phyloP scores from a whole-genome alignment of 1,284 basidiomycete species.

The Porogramme epimiltina region DNA sequence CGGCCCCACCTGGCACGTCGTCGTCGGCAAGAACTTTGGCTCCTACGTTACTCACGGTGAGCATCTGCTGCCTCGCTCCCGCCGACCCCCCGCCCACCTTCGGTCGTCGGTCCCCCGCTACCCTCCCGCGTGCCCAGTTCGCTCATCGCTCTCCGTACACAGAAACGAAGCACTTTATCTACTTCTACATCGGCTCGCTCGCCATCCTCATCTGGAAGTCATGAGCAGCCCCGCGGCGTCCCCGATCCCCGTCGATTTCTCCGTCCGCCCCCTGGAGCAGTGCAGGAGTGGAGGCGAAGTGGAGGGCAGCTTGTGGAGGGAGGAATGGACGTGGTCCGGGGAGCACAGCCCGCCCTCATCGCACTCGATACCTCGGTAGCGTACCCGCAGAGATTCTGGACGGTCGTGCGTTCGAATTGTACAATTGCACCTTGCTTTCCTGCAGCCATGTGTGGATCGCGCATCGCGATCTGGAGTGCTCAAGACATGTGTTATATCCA shows the following conservation, averaged over 20 bases:
- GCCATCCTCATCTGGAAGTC: slow-evolving; percentile 96
- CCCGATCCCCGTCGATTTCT: no score
- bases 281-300: background rate
- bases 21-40: slow-evolving; percentile 97
- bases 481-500: no score
- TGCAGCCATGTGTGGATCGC: background rate
- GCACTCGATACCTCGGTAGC: background rate
- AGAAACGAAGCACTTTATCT: slow-evolving; percentile 98
- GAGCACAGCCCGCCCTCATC: background rate
- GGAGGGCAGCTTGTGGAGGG: background rate
- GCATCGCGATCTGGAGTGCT: background rate
- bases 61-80: slow-evolving; percentile 35
- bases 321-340: background rate
- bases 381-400: background rate
- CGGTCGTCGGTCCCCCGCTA: no score
- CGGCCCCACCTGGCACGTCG: slow-evolving; percentile 96
- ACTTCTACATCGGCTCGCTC: slow-evolving; percentile 90
- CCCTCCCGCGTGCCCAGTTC: no score
- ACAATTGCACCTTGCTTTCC: slow-evolving; percentile 4
- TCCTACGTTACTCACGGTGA: slow-evolving; percentile 96
- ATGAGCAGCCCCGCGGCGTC: slow-evolving; percentile 4
- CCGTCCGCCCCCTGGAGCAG: background rate
- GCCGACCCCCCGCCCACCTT: no score
- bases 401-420: slow-evolving; percentile 3
- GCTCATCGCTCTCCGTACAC: no score